These are phyloP conservation scores for Cyclostephanos invisitatus DNA, from an alignment of 108 stramenopile genomes.

Conservation along the genomic window DNA sequence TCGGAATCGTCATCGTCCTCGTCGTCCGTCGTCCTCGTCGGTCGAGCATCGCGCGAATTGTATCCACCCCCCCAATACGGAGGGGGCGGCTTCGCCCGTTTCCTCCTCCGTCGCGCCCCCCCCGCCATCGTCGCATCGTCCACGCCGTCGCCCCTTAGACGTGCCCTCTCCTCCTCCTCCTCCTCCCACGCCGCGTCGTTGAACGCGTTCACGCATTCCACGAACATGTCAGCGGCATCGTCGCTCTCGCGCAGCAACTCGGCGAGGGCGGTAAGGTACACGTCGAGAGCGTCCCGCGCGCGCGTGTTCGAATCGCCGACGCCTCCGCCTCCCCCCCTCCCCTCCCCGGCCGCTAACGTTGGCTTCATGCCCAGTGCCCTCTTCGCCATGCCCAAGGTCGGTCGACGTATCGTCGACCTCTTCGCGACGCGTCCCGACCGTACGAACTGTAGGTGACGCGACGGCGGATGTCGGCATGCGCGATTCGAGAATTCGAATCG, in stretches of 20 bases:
- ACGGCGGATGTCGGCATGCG: constrained; percentile 31
- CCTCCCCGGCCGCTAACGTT: neutral
- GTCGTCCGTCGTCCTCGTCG: neutral
- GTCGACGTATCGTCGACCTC: constrained; percentile 11
- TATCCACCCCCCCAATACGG: constrained; percentile 41
- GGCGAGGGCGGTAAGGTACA: constrained; percentile 34
- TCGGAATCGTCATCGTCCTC: constrained; percentile 15
- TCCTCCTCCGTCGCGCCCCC: neutral
- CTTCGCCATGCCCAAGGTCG: constrained; percentile 17
- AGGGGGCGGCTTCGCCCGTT: constrained; percentile 15
- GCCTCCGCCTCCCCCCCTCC: constrained; percentile 19
- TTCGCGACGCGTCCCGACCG: constrained; percentile 35
- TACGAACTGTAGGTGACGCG: constrained; percentile 29
- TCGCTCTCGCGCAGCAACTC: constrained; percentile 40
- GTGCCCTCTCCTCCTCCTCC: constrained; percentile 17
- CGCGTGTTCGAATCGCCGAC: constrained; percentile 15
- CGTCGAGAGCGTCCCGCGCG: constrained; percentile 28
- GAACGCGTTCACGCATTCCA: constrained; percentile 30
- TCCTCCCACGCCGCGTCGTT: constrained; percentile 17
- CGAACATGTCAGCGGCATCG: constrained; percentile 35
- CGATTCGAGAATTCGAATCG: constrained; percentile 41
- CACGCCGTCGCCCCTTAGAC: constrained; percentile 1
- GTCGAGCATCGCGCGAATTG: constrained; percentile 9
- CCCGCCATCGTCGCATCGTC: neutral
- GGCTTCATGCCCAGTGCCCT: constrained; percentile 9